Evolutionary conservation across 208 protist species (phyloP).

Genomic region (Wallacemonas sp.): DNA sequence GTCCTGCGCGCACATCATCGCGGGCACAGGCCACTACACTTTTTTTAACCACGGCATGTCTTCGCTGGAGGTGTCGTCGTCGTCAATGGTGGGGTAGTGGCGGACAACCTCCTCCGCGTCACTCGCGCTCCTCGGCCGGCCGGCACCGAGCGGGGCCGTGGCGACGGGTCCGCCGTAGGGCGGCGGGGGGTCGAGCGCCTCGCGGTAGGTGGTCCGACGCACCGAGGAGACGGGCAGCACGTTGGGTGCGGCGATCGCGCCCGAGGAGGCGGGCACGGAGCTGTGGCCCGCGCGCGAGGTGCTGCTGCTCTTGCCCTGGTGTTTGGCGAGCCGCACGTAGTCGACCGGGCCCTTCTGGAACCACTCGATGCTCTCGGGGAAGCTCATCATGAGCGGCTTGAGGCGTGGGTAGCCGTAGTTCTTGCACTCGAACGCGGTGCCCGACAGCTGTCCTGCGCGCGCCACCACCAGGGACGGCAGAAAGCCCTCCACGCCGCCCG

Average conservation of each 20-base stretch:
- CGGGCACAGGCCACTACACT: background rate
- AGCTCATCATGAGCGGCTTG: background rate
- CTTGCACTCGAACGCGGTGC: constrained; percentile 8
- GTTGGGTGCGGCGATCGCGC: no score
- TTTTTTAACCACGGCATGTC: background rate
- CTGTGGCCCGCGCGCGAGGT: background rate
- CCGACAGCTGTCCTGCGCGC: background rate
- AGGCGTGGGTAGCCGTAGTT: background rate
- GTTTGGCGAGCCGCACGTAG: background rate
- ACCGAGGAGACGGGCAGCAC: no score
- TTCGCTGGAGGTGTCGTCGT: background rate
- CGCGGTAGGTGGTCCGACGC: background rate
- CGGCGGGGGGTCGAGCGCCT: background rate
- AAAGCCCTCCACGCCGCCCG: constrained; percentile 2
- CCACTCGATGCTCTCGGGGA: constrained; percentile 4
- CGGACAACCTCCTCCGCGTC: background rate
- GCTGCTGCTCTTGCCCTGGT: background rate
- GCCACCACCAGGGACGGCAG: background rate
- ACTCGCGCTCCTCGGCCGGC: background rate
- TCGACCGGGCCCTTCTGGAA: background rate
- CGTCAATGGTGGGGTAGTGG: background rate
- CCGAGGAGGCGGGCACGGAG: no score
- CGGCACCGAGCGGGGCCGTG: background rate
- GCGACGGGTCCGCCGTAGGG: background rate
- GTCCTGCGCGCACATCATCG: background rate